Evolutionary conservation across 108 stramenopile genomes (phyloP).

Genomic region (Fistulifera solaris): DNA sequence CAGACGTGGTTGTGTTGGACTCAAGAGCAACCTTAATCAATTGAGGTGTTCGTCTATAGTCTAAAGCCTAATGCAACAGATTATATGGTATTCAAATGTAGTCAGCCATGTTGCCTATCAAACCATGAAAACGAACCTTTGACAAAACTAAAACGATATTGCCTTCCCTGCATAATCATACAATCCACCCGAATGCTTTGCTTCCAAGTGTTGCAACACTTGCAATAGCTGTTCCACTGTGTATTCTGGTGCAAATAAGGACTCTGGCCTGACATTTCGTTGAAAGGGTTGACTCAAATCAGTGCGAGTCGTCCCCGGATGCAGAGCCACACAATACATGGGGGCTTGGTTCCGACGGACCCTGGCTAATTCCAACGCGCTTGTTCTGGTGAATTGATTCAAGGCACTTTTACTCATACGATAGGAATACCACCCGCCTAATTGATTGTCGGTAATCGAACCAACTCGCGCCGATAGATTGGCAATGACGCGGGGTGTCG

Average conservation of each 20-base stretch:
- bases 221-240: slow-evolving; percentile 51
- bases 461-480: slow-evolving; percentile 88
- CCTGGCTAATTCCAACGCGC: slow-evolving; percentile 56
- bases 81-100: too few species aligned
- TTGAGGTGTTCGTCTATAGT: too few species aligned
- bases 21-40: too few species aligned
- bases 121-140: too few species aligned
- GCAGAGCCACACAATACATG: slow-evolving; percentile 53
- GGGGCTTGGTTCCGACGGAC: slow-evolving; percentile 36
- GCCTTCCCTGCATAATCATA: slow-evolving; percentile 65
- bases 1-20: too few species aligned
- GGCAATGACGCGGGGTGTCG: slow-evolving; percentile 39
- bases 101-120: too few species aligned
- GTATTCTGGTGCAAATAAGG: slow-evolving; percentile 69
- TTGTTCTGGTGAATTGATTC: slow-evolving; percentile 77
- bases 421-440: slow-evolving; percentile 93
- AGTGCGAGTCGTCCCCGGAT: slow-evolving; percentile 92
- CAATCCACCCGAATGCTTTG: slow-evolving; percentile 50
- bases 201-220: slow-evolving; percentile 44
- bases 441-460: slow-evolving; percentile 78
- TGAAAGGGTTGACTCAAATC: slow-evolving; percentile 87
- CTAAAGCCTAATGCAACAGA: too few species aligned
- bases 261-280: slow-evolving; percentile 60
- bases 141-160: slow-evolving; percentile 51
- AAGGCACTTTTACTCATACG: slow-evolving; percentile 83